Percentiles rank a stretch among this genome's conserved stretches.
Evolutionary conservation across 2,329 filamentous ascomycete genomes (phyloP).

Genomic region (Alternaria solani): DNA sequence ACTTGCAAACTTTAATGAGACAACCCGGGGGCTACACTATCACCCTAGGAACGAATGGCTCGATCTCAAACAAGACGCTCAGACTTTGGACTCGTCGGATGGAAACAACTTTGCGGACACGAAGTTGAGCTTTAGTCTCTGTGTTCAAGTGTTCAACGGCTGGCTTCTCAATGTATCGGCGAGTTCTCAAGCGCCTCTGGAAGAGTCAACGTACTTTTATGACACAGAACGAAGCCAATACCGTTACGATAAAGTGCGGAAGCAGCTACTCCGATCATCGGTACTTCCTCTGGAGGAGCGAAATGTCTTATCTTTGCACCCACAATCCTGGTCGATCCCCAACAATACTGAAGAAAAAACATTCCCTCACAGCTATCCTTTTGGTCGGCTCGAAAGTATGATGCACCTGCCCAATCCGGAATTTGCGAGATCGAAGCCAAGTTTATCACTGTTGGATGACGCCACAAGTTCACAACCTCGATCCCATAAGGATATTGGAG

Average conservation of each 20-base stretch:
- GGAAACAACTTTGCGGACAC: background rate
- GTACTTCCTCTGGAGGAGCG: fast-evolving
- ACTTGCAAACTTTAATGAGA: background rate
- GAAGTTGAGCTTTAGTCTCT: background rate
- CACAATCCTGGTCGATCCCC: background rate
- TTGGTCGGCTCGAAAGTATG: fast-evolving
- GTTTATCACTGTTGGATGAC: fast-evolving
- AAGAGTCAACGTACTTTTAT: background rate
- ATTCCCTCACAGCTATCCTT: background rate
- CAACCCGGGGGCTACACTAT: background rate
- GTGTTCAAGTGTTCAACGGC: fast-evolving
- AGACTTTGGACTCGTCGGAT: background rate
- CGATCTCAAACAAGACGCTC: background rate
- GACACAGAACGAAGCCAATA: background rate
- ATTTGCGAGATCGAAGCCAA: background rate
- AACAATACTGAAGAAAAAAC: background rate
- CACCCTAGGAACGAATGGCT: background rate
- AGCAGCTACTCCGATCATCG: background rate
- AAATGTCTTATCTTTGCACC: background rate
- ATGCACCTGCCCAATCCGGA: background rate
- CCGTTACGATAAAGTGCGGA: background rate
- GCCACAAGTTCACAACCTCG: fast-evolving
- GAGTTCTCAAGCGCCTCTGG: background rate
- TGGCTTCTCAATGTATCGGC: background rate
- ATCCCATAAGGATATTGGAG: background rate